Evolutionary conservation across 2,329 filamentous ascomycete genomes (phyloP), one percentile per base, ranked within the genome.

Genomic region (Aspergillus sp.): DNA sequence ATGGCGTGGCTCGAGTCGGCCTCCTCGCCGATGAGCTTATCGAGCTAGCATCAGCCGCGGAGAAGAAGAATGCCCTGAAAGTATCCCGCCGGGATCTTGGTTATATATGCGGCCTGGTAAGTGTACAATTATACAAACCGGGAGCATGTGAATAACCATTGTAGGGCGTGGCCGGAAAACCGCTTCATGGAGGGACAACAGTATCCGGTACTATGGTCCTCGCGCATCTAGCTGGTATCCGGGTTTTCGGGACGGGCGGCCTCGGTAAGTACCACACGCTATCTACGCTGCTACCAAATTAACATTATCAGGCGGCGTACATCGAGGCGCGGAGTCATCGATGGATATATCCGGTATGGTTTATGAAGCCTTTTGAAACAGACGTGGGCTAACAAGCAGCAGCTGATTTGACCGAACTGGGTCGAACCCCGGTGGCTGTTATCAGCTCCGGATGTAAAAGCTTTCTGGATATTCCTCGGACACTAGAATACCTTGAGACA

Each of bases 401-500:
- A 77, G 93, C 95, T 41, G 95, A 99, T 75, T 82, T 99, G 60
- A 97, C 91, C 4, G 95, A 98, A 80, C 84, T 99, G 51, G 93
- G 95, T 15, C 84, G 92, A 57, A 97, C 93, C 7, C 86, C 90
- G 11, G 88, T 99, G 52, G 89, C 93, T 24, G 93, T 99, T 2
- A 81, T 99, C 52, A 90, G 89, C 73, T 91, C 90, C 63, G 95
- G 95, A 13, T 96, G 91, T 78, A 99, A 99, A 78, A 95, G 93
- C 61, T 98, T 99, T 74, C 81, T 99, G 39, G 95, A 99, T 70
- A 92, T 97, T 59, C 87, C 89, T 2, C 83, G 91, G 52, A 99
- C 95, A 0, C 81, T 99, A 5, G 95, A 99, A 77, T 88, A 86
- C 66, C 79, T 89, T 3, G 86, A 89, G 68, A 89, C 86, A 0